A percentile compares a stretch with the other conserved stretches of the same genome.
phyloP scores from a whole-genome alignment of 768 basidiomycete species.

The Hydnum rufescens region DNA sequence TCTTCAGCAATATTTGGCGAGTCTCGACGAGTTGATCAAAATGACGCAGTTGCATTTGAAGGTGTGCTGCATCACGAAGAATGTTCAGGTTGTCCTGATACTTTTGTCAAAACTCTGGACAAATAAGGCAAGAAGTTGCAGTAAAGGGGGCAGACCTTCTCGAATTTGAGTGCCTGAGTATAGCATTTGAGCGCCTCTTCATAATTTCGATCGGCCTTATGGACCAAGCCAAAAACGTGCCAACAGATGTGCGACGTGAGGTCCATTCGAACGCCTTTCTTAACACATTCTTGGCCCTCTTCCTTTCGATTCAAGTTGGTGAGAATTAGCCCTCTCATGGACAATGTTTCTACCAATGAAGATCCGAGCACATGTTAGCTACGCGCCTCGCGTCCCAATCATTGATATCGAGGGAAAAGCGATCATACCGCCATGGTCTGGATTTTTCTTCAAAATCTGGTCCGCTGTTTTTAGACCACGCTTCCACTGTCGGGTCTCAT shows the following conservation, averaged over 20 bases:
- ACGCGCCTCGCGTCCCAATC: not conserved
- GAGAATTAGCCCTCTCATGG: conserved; percentile 85
- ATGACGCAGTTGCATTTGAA: conserved; percentile 72
- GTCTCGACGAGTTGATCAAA: conserved; percentile 66
- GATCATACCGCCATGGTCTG: conserved; percentile 81
- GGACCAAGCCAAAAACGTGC: conserved; percentile 93
- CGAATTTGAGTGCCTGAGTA: conserved; percentile 68
- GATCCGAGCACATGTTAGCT: no score
- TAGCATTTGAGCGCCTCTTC: conserved; percentile 90
- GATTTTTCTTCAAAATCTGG: conserved; percentile 84
- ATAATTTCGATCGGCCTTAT: conserved; percentile 87
- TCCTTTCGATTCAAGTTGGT: conserved; percentile 63
- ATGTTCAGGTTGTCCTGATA: conserved; percentile 83
- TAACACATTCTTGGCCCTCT: conserved; percentile 64
- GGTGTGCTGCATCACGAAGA: conserved; percentile 69
- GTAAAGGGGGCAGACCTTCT: conserved; percentile 39
- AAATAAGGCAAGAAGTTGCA: conserved; percentile 1
- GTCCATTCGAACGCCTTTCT: conserved; percentile 65
- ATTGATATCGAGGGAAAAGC: not conserved
- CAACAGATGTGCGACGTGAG: conserved; percentile 85
- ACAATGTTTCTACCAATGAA: conserved; percentile 54
- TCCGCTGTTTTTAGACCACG: conserved; percentile 83
- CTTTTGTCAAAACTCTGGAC: not conserved
- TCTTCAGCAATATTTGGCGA: conserved; percentile 54
- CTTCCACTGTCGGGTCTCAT: conserved; percentile 77